Evolutionary conservation across 2,329 filamentous ascomycete species (phyloP), one percentile per base, ranked within the genome.

Genomic region (Drechslerella dactyloides): DNA sequence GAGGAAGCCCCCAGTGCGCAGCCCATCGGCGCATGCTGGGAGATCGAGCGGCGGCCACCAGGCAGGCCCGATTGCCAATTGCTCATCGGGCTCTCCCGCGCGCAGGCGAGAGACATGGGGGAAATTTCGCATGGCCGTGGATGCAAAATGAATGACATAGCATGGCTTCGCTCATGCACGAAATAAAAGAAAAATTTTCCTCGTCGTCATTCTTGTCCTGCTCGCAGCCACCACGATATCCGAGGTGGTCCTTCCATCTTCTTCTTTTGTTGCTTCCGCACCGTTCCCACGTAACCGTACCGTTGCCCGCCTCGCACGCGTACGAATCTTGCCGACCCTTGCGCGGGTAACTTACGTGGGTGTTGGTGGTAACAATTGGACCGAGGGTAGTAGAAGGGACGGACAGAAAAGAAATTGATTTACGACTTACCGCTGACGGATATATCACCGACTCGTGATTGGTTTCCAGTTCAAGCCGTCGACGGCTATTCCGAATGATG

Each of bases 381-480:
- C 24, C 42, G 51, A 56, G 13, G 53, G 63, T 27, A 59, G 46
- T 55, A 69, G 62, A 51, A 51, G 11, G 46, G n/a, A 15, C 13
- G 37, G 37, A 42, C 13, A 17, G 37, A 42, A 17, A 17, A 17
- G 37, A 15, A 17, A 17, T 42, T 42, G 11, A 15, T 42, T 42
- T 42, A 13, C 46, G 23, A 70, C 66, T 70, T 70, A 70, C 66
- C 66, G 54, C 50, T 64, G 55, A 60, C 46, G 54, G 66, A 70
- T 59, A 70, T 64, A 70, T 70, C 66, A 60, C 66, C 66, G 66
- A 64, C 66, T 64, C 59, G 52, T 64, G 66, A 70, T 70, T 70
- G 66, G 66, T 59, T 70, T 70, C 66, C 66, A 70, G 66, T 15
- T 42, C 37, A 42, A 70, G 66, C 59, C 54, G 58, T 64, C 35